A percentile compares a stretch with the other conserved stretches of the same genome.
phyloP scores from a whole-genome alignment of 768 basidiomycete species.

The Russula olivacea region DNA sequence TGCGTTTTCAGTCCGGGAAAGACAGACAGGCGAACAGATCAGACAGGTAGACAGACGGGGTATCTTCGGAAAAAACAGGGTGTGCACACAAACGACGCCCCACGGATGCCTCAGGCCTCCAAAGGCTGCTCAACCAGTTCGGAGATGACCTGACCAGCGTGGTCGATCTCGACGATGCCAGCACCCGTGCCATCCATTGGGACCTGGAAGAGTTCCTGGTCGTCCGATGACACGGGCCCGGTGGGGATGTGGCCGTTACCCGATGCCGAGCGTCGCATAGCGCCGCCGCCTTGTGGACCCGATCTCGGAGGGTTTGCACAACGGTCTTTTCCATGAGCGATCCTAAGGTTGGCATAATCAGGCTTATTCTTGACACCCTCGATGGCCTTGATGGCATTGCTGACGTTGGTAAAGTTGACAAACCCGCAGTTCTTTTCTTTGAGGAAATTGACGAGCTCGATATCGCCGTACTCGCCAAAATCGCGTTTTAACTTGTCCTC shows the following conservation, averaged over 20 bases:
- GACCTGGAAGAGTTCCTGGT: slow-evolving; percentile 21
- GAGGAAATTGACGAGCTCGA: slow-evolving; percentile 93
- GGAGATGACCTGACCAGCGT: slow-evolving; percentile 1
- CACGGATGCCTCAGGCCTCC: slow-evolving; percentile 7
- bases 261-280: slow-evolving; percentile 44
- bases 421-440: slow-evolving; percentile 97
- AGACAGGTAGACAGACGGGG: slow-evolving; percentile 10
- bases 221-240: neutral
- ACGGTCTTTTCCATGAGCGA: slow-evolving; percentile 93
- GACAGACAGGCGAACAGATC: slow-evolving; percentile 2
- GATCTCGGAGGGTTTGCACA: slow-evolving; percentile 90
- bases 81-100: neutral
- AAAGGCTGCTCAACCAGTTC: slow-evolving; percentile 15
- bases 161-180: slow-evolving; percentile 14
- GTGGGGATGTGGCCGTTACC: slow-evolving; percentile 33
- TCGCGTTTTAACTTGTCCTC: slow-evolving; percentile 89
- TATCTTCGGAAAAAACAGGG: slow-evolving; percentile 11
- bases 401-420: slow-evolving; percentile 92
- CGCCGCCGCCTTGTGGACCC: slow-evolving; percentile 64
- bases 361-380: slow-evolving; percentile 89
- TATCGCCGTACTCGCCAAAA: slow-evolving; percentile 94
- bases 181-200: slow-evolving; percentile 4
- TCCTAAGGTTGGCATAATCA: slow-evolving; percentile 83
- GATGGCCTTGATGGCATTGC: slow-evolving; percentile 97
- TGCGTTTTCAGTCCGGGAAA: slow-evolving; percentile 18